Evolutionary conservation across 2,329 filamentous ascomycete species (phyloP), one percentile per base, ranked within the genome.

Genomic region (Raffaelea ambrosiae): DNA sequence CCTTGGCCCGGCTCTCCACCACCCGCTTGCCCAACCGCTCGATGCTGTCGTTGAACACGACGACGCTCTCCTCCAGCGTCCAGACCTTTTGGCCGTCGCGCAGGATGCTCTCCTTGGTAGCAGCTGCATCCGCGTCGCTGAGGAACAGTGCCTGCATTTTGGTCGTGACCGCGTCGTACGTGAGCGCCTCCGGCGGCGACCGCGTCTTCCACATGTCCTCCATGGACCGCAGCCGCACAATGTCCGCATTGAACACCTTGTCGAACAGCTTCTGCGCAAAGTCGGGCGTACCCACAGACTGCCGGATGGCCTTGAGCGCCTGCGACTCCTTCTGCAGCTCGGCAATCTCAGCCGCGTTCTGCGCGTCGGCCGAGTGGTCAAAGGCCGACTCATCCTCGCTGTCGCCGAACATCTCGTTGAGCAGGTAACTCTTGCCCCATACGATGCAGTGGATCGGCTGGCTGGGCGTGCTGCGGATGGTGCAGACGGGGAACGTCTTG

Each of bases 381-480:
- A 97, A 78, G 1, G 82, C 76, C 1, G 85, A 77, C 53, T 91
- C 85, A 51, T 96, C 88, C 64, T 97, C 91, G 57, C 88, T 94
- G 3, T 81, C 80, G 18, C 93, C 93, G 57, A 96, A 98, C 8
- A 98, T 82, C 64, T 98, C 93, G 55, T 88, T 93, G 51, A 98
- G 78, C 9, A 98, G 75, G 63, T 97, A 98, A 63, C 89, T 95
- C 69, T 97, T 98, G 19, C 80, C 91, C 93, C 93, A 98, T 2
- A 98, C 91, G 52, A 98, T 98, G 69, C 93, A 97, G 67, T 98
- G 93, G 40, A 98, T 97, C 1, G 91, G 88, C 59, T 97, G 91
- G 55, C 86, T 95, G 0, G 93, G 93, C 0, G 90, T 98, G 64
- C 88, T 96, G 63, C 93, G 81, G 58, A 98, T 97, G 2, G 93